Percentiles rank a stretch among this genome's conserved stretches.
Evolutionary conservation across 2,329 filamentous ascomycete genomes (phyloP).

Genomic region (Lizonia empirigonia): DNA sequence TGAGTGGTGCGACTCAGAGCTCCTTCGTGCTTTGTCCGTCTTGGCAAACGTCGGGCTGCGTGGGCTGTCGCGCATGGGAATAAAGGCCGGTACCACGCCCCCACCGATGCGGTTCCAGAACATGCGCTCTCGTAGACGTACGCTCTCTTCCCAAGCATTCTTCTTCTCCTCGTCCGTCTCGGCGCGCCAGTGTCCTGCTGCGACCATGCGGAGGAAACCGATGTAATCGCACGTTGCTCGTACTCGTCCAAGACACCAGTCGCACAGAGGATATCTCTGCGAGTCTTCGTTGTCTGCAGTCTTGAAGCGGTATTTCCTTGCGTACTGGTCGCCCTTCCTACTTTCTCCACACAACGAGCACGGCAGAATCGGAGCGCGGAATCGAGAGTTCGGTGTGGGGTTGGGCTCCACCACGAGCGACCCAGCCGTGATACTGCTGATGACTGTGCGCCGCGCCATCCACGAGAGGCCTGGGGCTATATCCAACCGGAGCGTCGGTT

Average conservation of each 20-base stretch:
- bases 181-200: constrained; percentile 88
- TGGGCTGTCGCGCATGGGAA: constrained; percentile 43
- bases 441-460: constrained; percentile 84
- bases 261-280: constrained; percentile 87
- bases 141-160: constrained; percentile 92
- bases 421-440: constrained; percentile 82
- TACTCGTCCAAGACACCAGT: constrained; percentile 82
- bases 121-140: constrained; percentile 88
- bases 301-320: constrained; percentile 85
- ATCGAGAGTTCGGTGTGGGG: constrained; percentile 55
- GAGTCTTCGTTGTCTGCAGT: constrained; percentile 85
- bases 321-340: constrained; percentile 71
- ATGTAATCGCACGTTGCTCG: constrained; percentile 91
- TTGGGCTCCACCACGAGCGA: constrained; percentile 85
- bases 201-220: constrained; percentile 86
- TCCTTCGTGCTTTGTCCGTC: constrained; percentile 31
- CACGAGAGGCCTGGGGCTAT: constrained; percentile 89
- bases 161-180: constrained; percentile 84
- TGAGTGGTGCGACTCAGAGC: constrained; percentile 33
- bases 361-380: constrained; percentile 64
- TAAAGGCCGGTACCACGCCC: constrained; percentile 75
- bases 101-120: constrained; percentile 95
- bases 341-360: constrained; percentile 90
- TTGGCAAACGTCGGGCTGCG: constrained; percentile 40
- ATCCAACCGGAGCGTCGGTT: constrained; percentile 90